A percentile compares a stretch with the other conserved stretches of the same genome.
phyloP scores from a whole-genome alignment of 371 early-diverging fungal genomes.

The Apophysomyces variabilis region DNA sequence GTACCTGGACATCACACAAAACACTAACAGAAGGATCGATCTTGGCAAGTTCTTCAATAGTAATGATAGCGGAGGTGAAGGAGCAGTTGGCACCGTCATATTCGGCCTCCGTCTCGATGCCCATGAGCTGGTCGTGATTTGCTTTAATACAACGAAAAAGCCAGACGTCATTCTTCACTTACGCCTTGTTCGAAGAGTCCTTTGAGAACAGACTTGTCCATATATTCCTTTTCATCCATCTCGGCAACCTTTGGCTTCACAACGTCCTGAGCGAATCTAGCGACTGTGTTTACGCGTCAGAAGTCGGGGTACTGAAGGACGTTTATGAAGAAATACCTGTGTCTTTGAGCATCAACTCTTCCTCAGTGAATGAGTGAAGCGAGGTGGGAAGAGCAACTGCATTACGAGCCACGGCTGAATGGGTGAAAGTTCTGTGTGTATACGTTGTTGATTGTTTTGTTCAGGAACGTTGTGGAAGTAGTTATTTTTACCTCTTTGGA shows the following conservation, averaged over 20 bases:
- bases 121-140: conserved; percentile 78
- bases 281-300: conserved; percentile 51
- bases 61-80: conserved; percentile 92
- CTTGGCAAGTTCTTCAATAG: conserved; percentile 96
- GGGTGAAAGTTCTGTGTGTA: conserved; percentile 27
- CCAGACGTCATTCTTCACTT: conserved; percentile 30
- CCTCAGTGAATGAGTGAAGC: conserved; percentile 62
- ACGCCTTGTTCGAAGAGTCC: conserved; percentile 92
- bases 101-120: conserved; percentile 88
- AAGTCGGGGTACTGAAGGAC: not conserved
- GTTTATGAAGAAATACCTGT: conserved; percentile 28
- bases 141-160: too few relatives aligned
- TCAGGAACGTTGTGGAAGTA: not conserved
- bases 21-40: conserved; percentile 94
- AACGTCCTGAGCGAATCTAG: conserved; percentile 84
- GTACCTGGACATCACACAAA: conserved; percentile 92
- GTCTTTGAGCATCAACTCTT: conserved; percentile 80
- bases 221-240: conserved; percentile 93
- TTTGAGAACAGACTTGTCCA: conserved; percentile 82
- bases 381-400: conserved; percentile 53
- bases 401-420: conserved; percentile 24
- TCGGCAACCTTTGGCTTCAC: conserved; percentile 86
- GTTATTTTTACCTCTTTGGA: conserved; percentile 21
- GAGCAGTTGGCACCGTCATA: conserved; percentile 87
- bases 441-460: not conserved